These are phyloP conservation scores for Davidsoniella eucalypti DNA, from an alignment of 2,329 filamentous ascomycete species.

Conservation along the genomic window DNA sequence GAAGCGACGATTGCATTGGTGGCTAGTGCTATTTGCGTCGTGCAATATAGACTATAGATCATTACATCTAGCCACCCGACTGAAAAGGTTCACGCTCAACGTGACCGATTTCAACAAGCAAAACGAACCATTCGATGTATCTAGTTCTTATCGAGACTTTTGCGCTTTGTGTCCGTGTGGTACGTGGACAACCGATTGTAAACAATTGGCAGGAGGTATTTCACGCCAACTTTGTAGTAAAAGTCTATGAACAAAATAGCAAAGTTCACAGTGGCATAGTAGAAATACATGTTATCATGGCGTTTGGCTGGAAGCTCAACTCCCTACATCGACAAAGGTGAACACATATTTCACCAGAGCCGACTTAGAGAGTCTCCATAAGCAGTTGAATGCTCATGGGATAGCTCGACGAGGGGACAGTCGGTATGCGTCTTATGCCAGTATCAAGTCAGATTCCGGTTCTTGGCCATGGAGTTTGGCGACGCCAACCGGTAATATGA, in stretches of 20 bases:
- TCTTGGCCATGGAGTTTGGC: not conserved
- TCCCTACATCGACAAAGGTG: not conserved
- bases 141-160: not conserved
- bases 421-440: slow-evolving; percentile 11
- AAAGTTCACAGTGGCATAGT: not conserved
- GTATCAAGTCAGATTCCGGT: slow-evolving; percentile 11
- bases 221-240: slow-evolving; percentile 1
- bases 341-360: not conserved
- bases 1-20: slow-evolving; percentile 8
- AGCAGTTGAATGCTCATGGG: not conserved
- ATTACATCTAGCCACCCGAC: slow-evolving; percentile 2
- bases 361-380: not conserved
- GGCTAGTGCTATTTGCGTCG: not conserved
- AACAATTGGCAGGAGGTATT: not conserved
- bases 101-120: slow-evolving; percentile 6
- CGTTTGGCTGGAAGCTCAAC: slow-evolving; percentile 4
- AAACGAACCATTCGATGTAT: not conserved
- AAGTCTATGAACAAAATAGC: not conserved
- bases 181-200: not conserved
- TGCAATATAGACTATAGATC: not conserved
- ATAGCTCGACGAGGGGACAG: slow-evolving; percentile 1
- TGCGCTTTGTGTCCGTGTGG: not conserved
- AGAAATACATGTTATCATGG: not conserved
- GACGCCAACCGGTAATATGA: slow-evolving; percentile 9
- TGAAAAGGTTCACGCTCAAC: not conserved